These are phyloP conservation scores for Xylaria acuta DNA, from an alignment of 495 filamentous ascomycete genomes.

Conservation along the genomic window DNA sequence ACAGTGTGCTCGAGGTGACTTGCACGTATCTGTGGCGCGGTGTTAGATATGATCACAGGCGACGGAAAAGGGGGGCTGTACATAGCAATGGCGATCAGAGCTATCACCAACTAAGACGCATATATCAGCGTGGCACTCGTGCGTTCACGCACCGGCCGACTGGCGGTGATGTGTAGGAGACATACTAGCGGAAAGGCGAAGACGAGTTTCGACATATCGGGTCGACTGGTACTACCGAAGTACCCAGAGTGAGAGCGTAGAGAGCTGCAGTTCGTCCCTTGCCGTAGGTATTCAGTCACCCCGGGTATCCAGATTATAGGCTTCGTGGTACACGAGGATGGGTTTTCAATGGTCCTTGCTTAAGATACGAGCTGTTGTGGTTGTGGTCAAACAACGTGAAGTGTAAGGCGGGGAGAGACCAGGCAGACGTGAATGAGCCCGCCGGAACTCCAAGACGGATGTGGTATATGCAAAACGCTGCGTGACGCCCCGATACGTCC, in stretches of 20 bases:
- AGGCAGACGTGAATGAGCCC: not conserved
- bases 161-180: not conserved
- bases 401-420: not conserved
- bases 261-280: not conserved
- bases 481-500: not conserved
- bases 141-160: not conserved
- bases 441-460: not conserved
- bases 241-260: not conserved
- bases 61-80: constrained; percentile 10
- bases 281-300: not conserved
- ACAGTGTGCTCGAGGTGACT: constrained; percentile 52
- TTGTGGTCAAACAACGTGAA: not conserved
- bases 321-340: not conserved
- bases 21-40: constrained; percentile 52
- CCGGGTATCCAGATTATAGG: not conserved
- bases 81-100: constrained; percentile 41
- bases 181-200: constrained; percentile 25
- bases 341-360: not conserved
- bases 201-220: constrained; percentile 19
- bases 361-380: not conserved
- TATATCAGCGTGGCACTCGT: constrained; percentile 6
- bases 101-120: constrained; percentile 26
- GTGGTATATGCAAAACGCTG: not conserved
- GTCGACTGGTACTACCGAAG: not conserved
- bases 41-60: constrained; percentile 19